Conservation (phyloP, 768 basidiomycete species). For the Tulasnella sp. region DNA sequence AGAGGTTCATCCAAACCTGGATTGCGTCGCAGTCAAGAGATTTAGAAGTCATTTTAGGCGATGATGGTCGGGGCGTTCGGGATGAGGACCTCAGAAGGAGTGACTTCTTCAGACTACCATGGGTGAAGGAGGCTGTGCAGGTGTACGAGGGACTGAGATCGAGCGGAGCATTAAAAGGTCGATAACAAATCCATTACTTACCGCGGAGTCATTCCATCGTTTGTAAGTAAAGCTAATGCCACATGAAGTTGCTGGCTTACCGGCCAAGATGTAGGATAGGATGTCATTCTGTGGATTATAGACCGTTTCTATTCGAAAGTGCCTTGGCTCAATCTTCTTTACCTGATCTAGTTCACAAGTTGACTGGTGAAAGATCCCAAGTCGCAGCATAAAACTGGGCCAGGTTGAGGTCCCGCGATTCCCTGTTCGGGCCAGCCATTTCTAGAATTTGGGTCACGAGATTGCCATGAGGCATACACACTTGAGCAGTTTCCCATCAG, state of each 20-base stretch:
- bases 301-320: neutral
- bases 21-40: slow-evolving; percentile 89
- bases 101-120: slow-evolving; percentile 87
- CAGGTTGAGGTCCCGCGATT: neutral
- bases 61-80: slow-evolving; percentile 65
- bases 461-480: neutral
- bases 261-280: neutral
- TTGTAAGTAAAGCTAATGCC: neutral
- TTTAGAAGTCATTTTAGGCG: slow-evolving; percentile 83
- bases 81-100: slow-evolving; percentile 84
- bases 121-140: slow-evolving; percentile 76
- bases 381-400: neutral
- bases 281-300: neutral
- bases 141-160: slow-evolving; percentile 78
- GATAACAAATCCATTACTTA: neutral
- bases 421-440: neutral
- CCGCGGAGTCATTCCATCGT: neutral
- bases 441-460: neutral
- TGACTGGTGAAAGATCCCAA: too few species aligned
- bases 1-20: slow-evolving; percentile 84
- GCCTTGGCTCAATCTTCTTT: neutral
- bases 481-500: neutral
- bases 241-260: neutral
- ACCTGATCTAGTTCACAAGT: neutral
- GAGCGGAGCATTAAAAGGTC: slow-evolving; percentile 40